Conservation (phyloP, 345 rosid species). For the Melaleuca alternifolia region DNA sequence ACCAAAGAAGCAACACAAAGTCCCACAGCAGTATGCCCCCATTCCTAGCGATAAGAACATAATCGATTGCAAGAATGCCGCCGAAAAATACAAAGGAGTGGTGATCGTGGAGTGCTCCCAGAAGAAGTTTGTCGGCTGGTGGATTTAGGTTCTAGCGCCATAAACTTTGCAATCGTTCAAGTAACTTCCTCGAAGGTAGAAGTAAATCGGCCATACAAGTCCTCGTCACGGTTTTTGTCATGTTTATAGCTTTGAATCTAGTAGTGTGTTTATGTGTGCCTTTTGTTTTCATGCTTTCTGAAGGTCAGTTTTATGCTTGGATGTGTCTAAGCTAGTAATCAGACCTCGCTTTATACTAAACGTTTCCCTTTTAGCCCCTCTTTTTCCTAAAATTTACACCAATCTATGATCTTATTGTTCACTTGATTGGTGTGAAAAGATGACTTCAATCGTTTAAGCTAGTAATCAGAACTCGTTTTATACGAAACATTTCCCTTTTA, state of each 20-base stretch:
- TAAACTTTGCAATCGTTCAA: neutral
- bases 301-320: neutral
- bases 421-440: neutral
- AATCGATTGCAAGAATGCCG: neutral
- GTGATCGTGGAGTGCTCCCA: rapidly evolving
- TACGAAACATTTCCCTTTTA: neutral
- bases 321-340: neutral
- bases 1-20: neutral
- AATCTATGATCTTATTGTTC: neutral
- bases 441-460: neutral
- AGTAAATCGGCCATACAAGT: neutral
- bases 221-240: neutral
- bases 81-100: neutral
- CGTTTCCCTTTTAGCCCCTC: neutral
- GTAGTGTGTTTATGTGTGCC: neutral
- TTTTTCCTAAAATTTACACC: neutral
- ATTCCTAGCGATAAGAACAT: neutral
- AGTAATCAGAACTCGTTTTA: no score
- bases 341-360: neutral
- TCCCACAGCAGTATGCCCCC: neutral
- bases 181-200: neutral
- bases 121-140: neutral
- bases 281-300: neutral
- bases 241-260: neutral
- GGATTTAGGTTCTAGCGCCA: neutral